A percentile compares a stretch with the other conserved stretches of the same genome.
These are phyloP conservation scores for Nakazawaea ishiwadae DNA, from an alignment of 805 yeast genomes.

Conservation along the genomic window DNA sequence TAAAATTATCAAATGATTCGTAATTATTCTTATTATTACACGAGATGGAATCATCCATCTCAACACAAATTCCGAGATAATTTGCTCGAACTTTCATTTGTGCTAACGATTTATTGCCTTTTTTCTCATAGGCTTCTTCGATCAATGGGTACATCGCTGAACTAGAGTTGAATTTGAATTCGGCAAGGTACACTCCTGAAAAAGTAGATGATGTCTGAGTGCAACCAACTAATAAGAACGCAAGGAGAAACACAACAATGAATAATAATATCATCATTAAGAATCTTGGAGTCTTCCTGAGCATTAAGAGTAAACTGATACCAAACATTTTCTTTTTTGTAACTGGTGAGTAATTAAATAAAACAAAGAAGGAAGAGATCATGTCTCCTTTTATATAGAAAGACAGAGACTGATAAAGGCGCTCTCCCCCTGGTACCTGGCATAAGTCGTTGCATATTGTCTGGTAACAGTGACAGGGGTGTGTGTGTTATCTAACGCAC, in stretches of 20 bases:
- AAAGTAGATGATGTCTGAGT: constrained; percentile 34
- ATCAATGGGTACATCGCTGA: constrained; percentile 39
- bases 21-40: constrained; percentile 32
- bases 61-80: constrained; percentile 53
- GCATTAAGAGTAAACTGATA: constrained; percentile 5
- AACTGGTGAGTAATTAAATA: no score
- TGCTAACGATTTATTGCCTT: constrained; percentile 30
- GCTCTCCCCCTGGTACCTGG: not conserved
- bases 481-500: no score
- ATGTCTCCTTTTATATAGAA: not conserved
- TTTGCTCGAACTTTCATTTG: constrained; percentile 45
- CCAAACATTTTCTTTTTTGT: constrained; percentile 2
- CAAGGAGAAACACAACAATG: constrained; percentile 44
- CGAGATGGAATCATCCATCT: constrained; percentile 24
- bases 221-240: constrained; percentile 56
- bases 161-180: constrained; percentile 40
- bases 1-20: constrained; percentile 19
- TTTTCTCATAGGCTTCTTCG: constrained; percentile 28
- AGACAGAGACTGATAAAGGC: not conserved
- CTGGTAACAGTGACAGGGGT: no score
- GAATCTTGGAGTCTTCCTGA: constrained; percentile 38
- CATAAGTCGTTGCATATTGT: no score
- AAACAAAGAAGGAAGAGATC: not conserved
- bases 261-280: constrained; percentile 36
- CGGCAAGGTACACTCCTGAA: constrained; percentile 45